A percentile compares a stretch with the other conserved stretches of the same genome.
These are phyloP conservation scores for Metarhizium brunneum DNA, from an alignment of 2,329 filamentous ascomycete species.

Conservation along the genomic window DNA sequence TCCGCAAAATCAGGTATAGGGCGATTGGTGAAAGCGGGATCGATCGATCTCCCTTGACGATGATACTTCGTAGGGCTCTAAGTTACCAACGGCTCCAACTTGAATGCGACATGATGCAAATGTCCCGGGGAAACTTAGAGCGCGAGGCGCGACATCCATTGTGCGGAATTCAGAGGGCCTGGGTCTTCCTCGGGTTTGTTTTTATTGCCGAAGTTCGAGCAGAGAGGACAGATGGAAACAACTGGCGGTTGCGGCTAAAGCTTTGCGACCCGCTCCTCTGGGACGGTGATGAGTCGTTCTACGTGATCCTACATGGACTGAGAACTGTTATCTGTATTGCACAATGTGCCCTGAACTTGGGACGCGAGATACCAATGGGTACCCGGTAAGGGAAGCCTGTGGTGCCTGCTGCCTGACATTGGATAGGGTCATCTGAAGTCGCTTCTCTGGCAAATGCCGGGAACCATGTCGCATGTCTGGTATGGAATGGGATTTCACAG, in stretches of 20 bases:
- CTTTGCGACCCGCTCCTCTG: not conserved
- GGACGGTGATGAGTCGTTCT: not conserved
- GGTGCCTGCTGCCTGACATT: not conserved
- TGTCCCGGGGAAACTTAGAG: not conserved
- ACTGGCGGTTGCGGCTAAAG: not conserved
- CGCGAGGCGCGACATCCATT: not conserved
- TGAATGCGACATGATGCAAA: not conserved
- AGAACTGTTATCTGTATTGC: not conserved
- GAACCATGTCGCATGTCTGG: not conserved
- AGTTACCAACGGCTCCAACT: not conserved
- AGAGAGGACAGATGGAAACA: not conserved
- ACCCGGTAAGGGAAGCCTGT: not conserved
- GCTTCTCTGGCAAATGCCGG: not conserved
- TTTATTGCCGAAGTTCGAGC: not conserved
- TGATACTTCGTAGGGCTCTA: not conserved
- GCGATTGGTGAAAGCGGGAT: not conserved
- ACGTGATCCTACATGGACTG: not conserved
- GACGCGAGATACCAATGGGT: too few relatives aligned
- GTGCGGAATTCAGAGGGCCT: not conserved
- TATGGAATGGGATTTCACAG: not conserved
- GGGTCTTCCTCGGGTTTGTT: not conserved
- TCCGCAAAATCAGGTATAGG: too few relatives aligned
- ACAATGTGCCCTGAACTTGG: not conserved
- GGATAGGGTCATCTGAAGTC: too few relatives aligned
- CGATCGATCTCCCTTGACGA: not conserved